Percentiles rank a stretch among this genome's conserved stretches.
Conservation (phyloP, 148 eudicot species). For the Chenopodium album region DNA sequence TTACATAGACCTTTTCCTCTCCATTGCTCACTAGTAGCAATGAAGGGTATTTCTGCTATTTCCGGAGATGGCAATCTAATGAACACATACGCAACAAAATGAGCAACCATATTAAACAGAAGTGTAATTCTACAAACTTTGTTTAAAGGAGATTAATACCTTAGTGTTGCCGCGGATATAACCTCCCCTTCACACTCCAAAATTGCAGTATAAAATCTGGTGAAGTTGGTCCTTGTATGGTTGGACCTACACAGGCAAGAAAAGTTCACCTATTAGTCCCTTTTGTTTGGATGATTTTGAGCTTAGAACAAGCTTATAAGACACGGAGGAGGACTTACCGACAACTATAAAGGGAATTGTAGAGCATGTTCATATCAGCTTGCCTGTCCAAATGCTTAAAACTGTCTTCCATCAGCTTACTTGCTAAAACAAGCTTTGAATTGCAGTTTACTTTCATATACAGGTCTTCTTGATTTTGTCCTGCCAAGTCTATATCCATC, state of each 20-base stretch:
- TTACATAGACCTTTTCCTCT: slow-evolving; percentile 40
- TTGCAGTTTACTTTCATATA: slow-evolving; percentile 34
- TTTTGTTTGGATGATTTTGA: no score
- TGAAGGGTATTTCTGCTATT: slow-evolving; percentile 58
- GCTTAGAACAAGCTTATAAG: neutral
- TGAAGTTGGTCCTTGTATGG: slow-evolving; percentile 46
- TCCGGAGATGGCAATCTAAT: slow-evolving; percentile 46
- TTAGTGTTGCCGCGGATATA: slow-evolving; percentile 49
- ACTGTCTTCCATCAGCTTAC: slow-evolving; percentile 40
- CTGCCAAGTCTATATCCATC: slow-evolving; percentile 23
- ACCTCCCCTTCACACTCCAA: slow-evolving; percentile 40
- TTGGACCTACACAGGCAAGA: slow-evolving; percentile 36
- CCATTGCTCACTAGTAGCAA: slow-evolving; percentile 38
- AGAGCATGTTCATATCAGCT: slow-evolving; percentile 33
- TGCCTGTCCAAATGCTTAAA: slow-evolving; percentile 48
- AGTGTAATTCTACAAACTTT: neutral
- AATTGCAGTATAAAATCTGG: slow-evolving; percentile 51
- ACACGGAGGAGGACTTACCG: slow-evolving; percentile 33
- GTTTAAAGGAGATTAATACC: slow-evolving; percentile 34
- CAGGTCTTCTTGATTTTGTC: slow-evolving; percentile 1
- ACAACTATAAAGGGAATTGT: slow-evolving; percentile 44
- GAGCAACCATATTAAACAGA: neutral
- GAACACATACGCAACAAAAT: neutral
- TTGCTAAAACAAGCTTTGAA: slow-evolving; percentile 47
- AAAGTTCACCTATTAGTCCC: neutral